Conservation (phyloP, 2,329 filamentous ascomycete genomes). For the Ramularia collo-cygni region DNA sequence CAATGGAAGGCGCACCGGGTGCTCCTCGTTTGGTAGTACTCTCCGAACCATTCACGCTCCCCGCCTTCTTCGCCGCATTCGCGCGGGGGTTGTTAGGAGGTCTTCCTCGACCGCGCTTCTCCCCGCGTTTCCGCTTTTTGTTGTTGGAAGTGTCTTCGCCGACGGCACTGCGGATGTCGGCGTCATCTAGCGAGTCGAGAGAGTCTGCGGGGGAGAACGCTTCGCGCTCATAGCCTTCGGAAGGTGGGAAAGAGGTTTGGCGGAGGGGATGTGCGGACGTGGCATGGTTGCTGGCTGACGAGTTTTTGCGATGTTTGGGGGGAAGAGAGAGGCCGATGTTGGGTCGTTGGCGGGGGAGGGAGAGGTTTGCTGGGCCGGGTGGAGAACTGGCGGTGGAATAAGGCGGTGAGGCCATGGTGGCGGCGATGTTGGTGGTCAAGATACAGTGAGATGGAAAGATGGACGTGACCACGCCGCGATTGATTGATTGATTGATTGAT, state of each 20-base stretch:
- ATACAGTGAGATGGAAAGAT: too few relatives aligned
- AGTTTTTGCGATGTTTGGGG: too few relatives aligned
- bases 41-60: conserved; percentile 30
- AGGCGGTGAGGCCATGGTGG: conserved; percentile 23
- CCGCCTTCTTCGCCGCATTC: neutral
- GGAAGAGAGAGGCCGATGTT: conserved; percentile 48
- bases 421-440: too few relatives aligned
- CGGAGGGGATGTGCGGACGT: conserved; percentile 61
- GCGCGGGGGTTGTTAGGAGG: conserved; percentile 15
- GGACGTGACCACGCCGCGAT: too few relatives aligned
- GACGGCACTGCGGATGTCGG: conserved; percentile 31
- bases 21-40: conserved; percentile 14
- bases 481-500: too few relatives aligned
- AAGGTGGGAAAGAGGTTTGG: conserved; percentile 71
- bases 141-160: conserved; percentile 36
- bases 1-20: conserved; percentile 22
- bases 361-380: conserved; percentile 17
- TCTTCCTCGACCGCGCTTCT: conserved; percentile 21
- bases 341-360: conserved; percentile 52
- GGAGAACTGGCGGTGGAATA: conserved; percentile 18
- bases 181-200: conserved; percentile 28
- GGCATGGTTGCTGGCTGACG: too few relatives aligned
- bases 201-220: conserved; percentile 25
- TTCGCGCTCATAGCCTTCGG: conserved; percentile 33
- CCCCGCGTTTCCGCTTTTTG: conserved; percentile 26